A percentile compares a stretch with the other conserved stretches of the same genome.
These are phyloP conservation scores for Malassezia slooffiae DNA, from an alignment of 1,284 basidiomycete genomes.

Conservation along the genomic window DNA sequence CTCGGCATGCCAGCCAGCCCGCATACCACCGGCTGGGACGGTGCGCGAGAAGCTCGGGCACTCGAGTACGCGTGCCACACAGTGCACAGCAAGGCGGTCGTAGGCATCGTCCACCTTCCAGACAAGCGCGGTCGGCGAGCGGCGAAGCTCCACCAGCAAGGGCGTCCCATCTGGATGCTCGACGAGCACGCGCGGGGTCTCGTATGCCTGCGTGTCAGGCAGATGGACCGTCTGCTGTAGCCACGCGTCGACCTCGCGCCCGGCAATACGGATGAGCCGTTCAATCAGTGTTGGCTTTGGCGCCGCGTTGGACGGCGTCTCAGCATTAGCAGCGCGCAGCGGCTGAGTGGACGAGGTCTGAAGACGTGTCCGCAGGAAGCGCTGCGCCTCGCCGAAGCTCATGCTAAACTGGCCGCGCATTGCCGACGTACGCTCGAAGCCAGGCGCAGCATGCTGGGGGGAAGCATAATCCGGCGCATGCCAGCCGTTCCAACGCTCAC, in stretches of 20 bases:
- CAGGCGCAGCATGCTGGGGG: constrained; percentile 12
- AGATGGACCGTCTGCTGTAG: constrained; percentile 18
- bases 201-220: background rate
- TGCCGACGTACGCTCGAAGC: constrained; percentile 16
- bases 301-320: too few relatives aligned
- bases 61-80: constrained; percentile 24
- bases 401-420: constrained; percentile 28
- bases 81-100: constrained; percentile 31
- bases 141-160: constrained; percentile 25
- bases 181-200: background rate
- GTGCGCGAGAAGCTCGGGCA: constrained; percentile 29
- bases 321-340: background rate
- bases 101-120: constrained; percentile 32
- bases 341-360: background rate
- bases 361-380: constrained; percentile 15
- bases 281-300: constrained; percentile 13
- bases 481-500: background rate
- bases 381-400: constrained; percentile 25
- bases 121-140: constrained; percentile 27
- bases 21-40: background rate
- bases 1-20: too few relatives aligned
- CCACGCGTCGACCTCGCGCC: constrained; percentile 24
- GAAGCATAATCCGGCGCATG: constrained; percentile 2
- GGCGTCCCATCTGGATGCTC: constrained; percentile 1
- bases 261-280: constrained; percentile 22